These are phyloP conservation scores for Monascus ruber DNA, from an alignment of 2,329 filamentous ascomycete genomes.

Conservation along the genomic window DNA sequence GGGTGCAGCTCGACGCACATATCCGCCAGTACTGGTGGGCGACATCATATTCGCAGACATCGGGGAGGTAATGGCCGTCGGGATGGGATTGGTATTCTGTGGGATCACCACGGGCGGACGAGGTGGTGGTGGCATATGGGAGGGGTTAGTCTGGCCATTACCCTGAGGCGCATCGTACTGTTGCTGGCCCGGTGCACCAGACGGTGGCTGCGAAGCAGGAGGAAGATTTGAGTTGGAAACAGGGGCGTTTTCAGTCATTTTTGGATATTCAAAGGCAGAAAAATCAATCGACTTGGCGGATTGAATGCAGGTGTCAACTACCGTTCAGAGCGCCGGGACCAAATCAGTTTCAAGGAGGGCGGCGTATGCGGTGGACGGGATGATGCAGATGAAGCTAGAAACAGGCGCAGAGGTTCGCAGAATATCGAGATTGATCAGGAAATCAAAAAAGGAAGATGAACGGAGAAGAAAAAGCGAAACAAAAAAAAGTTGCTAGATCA, in stretches of 20 bases:
- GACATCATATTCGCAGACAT: constrained; percentile 73
- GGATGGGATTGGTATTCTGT: constrained; percentile 91
- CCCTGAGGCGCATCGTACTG: constrained; percentile 60
- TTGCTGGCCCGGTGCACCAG: constrained; percentile 56
- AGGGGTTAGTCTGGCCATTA: constrained; percentile 56
- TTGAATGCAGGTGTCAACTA: neutral
- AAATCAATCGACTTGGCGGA: constrained; percentile 10
- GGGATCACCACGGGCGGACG: constrained; percentile 77
- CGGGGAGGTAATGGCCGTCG: constrained; percentile 81
- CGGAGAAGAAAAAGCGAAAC: neutral
- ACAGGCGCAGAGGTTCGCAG: neutral
- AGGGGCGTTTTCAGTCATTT: constrained; percentile 69
- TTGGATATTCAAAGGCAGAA: constrained; percentile 17
- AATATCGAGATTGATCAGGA: neutral
- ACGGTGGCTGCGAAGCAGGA: constrained; percentile 55
- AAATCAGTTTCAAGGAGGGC: too few species aligned
- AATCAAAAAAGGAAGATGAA: neutral
- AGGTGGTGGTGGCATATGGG: constrained; percentile 80
- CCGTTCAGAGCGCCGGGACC: too few species aligned
- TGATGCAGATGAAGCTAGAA: constrained; percentile 12
- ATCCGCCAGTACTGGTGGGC: constrained; percentile 68
- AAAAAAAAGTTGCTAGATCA: constrained; percentile 9
- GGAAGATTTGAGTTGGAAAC: constrained; percentile 55
- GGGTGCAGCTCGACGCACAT: constrained; percentile 78
- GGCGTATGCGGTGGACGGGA: neutral